phyloP scores from a whole-genome alignment of 352 stramenopile genomes.

The Pythium chondricola region DNA sequence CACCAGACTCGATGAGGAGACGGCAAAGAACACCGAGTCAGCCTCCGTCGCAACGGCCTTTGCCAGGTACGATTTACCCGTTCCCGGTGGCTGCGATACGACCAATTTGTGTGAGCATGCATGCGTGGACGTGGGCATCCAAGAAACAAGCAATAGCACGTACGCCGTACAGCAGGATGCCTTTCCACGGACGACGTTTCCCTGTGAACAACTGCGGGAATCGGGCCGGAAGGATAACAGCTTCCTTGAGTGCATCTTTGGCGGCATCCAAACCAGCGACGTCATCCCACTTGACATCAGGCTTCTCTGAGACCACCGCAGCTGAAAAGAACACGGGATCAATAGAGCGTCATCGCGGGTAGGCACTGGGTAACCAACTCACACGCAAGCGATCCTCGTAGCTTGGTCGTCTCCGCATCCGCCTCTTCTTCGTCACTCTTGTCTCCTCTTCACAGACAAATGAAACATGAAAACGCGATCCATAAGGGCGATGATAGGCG shows the following conservation, averaged over 20 bases:
- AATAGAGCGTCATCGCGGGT: background rate
- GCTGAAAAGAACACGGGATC: slow-evolving; percentile 28
- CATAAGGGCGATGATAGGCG: background rate
- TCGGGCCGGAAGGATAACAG: slow-evolving; percentile 93
- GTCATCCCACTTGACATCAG: slow-evolving; percentile 96
- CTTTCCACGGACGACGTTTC: slow-evolving; percentile 89
- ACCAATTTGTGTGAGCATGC: too few relatives aligned
- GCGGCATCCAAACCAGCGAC: slow-evolving; percentile 95
- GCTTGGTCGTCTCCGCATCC: slow-evolving; percentile 94
- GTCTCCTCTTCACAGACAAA: slow-evolving; percentile 35
- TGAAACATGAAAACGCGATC: background rate
- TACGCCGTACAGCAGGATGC: slow-evolving; percentile 97
- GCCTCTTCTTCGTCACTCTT: slow-evolving; percentile 88
- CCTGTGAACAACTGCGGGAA: slow-evolving; percentile 98
- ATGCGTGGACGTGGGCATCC: slow-evolving; percentile 1
- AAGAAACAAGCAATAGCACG: slow-evolving; percentile 20
- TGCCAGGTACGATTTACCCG: slow-evolving; percentile 95
- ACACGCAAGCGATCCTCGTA: slow-evolving; percentile 91
- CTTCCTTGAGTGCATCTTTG: slow-evolving; percentile 98
- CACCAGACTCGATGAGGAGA: slow-evolving; percentile 97
- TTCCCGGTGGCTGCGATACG: slow-evolving; percentile 70
- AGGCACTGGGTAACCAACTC: slow-evolving; percentile 20
- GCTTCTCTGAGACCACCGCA: slow-evolving; percentile 84
- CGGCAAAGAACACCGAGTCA: slow-evolving; percentile 97
- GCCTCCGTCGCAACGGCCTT: slow-evolving; percentile 99